Conservation (phyloP, 2,329 filamentous ascomycete species). For the Fusarium sp. region DNA sequence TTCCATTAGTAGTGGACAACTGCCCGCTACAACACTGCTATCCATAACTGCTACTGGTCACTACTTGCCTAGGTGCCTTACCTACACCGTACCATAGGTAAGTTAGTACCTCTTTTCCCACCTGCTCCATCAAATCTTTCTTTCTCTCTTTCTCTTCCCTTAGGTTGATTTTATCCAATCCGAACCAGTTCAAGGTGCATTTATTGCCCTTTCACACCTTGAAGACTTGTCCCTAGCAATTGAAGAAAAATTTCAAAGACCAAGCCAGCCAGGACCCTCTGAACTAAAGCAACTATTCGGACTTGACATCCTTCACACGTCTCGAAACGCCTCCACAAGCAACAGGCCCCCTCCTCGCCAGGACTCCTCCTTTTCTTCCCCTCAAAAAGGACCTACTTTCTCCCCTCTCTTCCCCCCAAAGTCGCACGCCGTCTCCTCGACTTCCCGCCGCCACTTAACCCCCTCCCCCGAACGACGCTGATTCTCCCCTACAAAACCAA, state of each 20-base stretch:
- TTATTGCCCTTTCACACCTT: background rate
- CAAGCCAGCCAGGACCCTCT: background rate
- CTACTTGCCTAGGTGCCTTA: background rate
- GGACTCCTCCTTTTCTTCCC: slow-evolving; percentile 33
- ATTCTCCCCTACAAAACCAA: slow-evolving; percentile 17
- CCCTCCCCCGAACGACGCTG: slow-evolving; percentile 24
- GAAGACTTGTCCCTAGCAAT: slow-evolving; percentile 2
- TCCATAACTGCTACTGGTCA: slow-evolving; percentile 3
- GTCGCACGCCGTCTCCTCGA: slow-evolving; percentile 30
- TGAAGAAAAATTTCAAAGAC: background rate
- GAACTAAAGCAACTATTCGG: slow-evolving; percentile 22
- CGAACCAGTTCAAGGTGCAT: background rate
- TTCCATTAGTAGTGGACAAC: slow-evolving; percentile 4
- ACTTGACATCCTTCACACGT: slow-evolving; percentile 30
- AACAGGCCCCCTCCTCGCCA: slow-evolving; percentile 19
- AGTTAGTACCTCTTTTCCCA: background rate
- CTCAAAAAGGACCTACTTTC: slow-evolving; percentile 32
- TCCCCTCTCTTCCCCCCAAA: slow-evolving; percentile 26
- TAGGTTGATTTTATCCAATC: background rate
- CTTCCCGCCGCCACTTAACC: slow-evolving; percentile 31
- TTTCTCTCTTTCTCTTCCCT: background rate
- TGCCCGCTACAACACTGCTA: slow-evolving; percentile 4
- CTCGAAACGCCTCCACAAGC: slow-evolving; percentile 38
- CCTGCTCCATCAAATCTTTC: background rate
- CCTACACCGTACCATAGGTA: slow-evolving; percentile 1